Evolutionary conservation across 352 stramenopile species (phyloP), one percentile per base, ranked within the genome.

Genomic region (Phytophthora niederhauseri): DNA sequence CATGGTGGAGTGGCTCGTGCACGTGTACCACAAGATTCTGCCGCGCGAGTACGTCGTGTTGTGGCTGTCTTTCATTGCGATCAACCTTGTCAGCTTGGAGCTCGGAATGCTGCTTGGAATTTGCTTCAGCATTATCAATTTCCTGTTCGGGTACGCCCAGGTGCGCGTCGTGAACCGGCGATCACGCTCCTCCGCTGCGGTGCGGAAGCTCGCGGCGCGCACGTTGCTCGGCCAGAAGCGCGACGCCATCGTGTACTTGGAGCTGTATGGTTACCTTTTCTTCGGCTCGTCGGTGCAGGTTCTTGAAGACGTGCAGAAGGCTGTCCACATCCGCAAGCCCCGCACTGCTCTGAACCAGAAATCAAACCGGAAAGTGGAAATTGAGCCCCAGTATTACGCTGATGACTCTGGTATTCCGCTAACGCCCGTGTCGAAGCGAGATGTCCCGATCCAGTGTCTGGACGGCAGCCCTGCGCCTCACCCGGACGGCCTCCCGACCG

Each of bases 1-100:
- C 0, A 94, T 99, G 90, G 75, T 95, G 62, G 97, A 99, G 76
- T 99, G 98, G 97, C 88, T 99, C 57, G 76, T 94, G 43, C 81
- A 91, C 55, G 84, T 94, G 46, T 92, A 90, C 67, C 82, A 91
- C 78, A 94, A 94, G 60, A 72, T 96, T 38, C 73, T 94, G 8
- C 72, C 78, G 31, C 82, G 89, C 14, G 97, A 99, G 77, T 99
- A 99, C 75, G 64, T 93, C 6, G 88, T 99, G 67, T 82, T 97
- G 17, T 82, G 98, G 67, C 58, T 86, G 6, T 99, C 97, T 43
- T 99, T 99, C 85, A 82, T 89, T 48, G 81, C 95, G 9, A 98
- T 99, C 67, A 97, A 99, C 73, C 81, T 90, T 57, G 76, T 97
- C 19, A 97, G 93, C n/a, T 91, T 99, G n/a, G 96, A 99, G 70